These are phyloP conservation scores for Vitis hybrid DNA, from an alignment of 177 flowering plant genomes.

Conservation along the genomic window DNA sequence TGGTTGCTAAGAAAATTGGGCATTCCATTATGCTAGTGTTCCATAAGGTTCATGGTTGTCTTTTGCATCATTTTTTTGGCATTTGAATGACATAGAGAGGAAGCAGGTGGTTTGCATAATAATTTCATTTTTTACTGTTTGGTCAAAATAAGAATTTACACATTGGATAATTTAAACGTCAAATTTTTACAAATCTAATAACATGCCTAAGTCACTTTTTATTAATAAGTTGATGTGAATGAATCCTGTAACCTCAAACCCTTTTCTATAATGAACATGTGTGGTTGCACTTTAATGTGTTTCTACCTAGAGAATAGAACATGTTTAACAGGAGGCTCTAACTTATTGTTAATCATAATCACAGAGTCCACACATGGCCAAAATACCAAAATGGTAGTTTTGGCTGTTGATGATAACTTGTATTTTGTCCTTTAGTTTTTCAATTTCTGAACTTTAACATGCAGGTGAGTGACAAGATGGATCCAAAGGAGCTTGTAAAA, in stretches of 20 bases:
- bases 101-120: background rate
- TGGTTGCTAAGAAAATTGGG: background rate
- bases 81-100: background rate
- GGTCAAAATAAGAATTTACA: background rate
- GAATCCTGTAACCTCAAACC: too few relatives aligned
- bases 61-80: background rate
- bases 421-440: background rate
- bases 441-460: background rate
- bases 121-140: background rate
- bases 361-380: too few relatives aligned
- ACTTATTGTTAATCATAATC: too few relatives aligned
- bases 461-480: constrained; percentile 45
- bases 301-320: too few relatives aligned
- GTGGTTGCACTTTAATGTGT: too few relatives aligned
- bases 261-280: too few relatives aligned
- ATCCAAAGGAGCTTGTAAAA: constrained; percentile 34
- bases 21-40: background rate
- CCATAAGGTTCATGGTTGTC: background rate
- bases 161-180: too few relatives aligned
- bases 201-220: too few relatives aligned
- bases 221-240: too few relatives aligned
- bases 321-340: too few relatives aligned
- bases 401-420: background rate
- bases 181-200: too few relatives aligned
- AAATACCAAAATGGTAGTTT: too few relatives aligned